Base-by-base conservation (phyloP, 1,284 basidiomycete genomes). In the Fistulinella cinereoalba region DNA sequence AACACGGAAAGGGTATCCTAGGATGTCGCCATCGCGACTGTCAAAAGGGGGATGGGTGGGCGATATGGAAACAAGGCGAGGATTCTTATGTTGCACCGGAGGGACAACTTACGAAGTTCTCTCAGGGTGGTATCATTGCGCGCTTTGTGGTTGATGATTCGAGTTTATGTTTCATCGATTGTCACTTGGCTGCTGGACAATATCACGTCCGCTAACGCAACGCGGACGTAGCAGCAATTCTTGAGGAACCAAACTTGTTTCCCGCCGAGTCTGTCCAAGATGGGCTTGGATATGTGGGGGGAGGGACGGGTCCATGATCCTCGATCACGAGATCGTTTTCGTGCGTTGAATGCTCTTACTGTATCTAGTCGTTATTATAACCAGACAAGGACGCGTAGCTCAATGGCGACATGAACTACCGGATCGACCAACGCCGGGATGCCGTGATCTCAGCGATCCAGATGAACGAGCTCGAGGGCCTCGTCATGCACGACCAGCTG, bases 41-140 rank as follows among this genome's bases (percentile, higher is more conserved):
- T 97, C 53, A 98, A 98, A 70, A 75, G 91, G 19, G 96, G 96
- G n/a, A n/a, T n/a, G n/a, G n/a, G n/a, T n/a, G n/a, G n/a, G n/a
- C n/a, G n/a, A n/a, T n/a, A n/a, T n/a, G n/a, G n/a, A n/a, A n/a
- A n/a, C n/a, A n/a, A n/a, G n/a, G n/a, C n/a, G n/a, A n/a, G n/a
- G n/a, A n/a, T n/a, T n/a, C n/a, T n/a, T n/a, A n/a, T n/a, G n/a
- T n/a, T n/a, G n/a, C n/a, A n/a, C n/a, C n/a, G n/a, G 15, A 10
- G 13, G 8, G 15, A 21, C 19, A 10, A 22, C 21, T 36, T 8
- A 36, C 16, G 32, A 18, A 15, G n/a, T n/a, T 25, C 21, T 43
- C 31, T 4, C 55, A 92, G 86, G 96, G 96, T 13, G 94, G 88
- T 0, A 94, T 98, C 49, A 80, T 97, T 15, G 79, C 91, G 2